Evolutionary conservation across 257 asterid species (phyloP), one percentile per base, ranked within the genome.

Genomic region (Jasminum sambac): DNA sequence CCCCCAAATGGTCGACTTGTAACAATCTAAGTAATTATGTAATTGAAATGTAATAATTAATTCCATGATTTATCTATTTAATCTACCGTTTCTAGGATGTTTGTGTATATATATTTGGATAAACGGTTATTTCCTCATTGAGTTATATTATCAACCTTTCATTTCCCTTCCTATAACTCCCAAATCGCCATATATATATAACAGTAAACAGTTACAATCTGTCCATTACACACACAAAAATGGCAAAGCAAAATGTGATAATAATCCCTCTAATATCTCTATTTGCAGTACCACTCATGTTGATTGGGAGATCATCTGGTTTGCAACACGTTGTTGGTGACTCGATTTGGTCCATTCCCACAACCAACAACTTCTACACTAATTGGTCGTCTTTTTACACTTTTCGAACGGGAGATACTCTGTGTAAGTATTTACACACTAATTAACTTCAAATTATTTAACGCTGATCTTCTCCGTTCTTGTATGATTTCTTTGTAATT

Each of bases 291-390:
- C 4, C 36, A 30, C 0, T 55, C 13, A 21, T 21, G 34, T 12
- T 61, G 9, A 12, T 36, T 40, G 40, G 37, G 26, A n/a, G 8
- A 39, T 78, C 79, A 40, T 23, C 25, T 11, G 74, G 81, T 25
- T 60, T 26, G 14, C 76, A 80, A 30, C 78, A 79, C 70, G 67
- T 21, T 1, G 93, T 90, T 6, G 96, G 96, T 13, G 95, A 85
- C 72, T 79, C 86, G 7, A 74, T 85, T 30, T 86, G 97, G 97
- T 86, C 97, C 2, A 84, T 88, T 42, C 91, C 95, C 46, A 80
- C 85, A 2, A 73, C 76, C 14, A 67, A 70, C 57, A 72, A 75
- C 78, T 90, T 88, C 81, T 90, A 86, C 78, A 52, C 78, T 23
- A 84, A 86, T 40, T 88, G 97, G 95, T 86, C 97, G 11, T 82